Conservation (phyloP, 805 yeast species). For the Schwanniomyces vanrijiae region DNA sequence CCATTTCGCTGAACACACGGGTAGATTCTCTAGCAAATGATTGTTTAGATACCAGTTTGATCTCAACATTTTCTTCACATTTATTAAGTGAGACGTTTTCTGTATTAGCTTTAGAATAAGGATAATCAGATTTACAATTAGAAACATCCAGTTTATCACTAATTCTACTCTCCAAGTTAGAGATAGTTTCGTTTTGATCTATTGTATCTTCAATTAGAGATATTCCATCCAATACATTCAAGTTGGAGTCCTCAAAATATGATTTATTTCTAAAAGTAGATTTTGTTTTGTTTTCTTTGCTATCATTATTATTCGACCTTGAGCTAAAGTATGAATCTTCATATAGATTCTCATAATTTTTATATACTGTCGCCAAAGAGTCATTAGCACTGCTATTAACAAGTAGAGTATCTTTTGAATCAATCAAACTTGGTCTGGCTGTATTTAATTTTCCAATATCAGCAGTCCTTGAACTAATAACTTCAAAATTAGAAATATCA, state of each 20-base stretch:
- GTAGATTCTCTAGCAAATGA: conserved; percentile 18
- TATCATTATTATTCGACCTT: neutral
- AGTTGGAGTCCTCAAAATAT: conserved; percentile 8
- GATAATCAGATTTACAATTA: neutral
- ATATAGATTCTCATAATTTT: conserved; percentile 19
- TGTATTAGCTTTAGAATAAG: neutral
- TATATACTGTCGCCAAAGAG: conserved; percentile 24
- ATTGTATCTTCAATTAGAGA: conserved; percentile 17
- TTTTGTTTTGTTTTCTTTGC: neutral
- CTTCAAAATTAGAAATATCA: conserved; percentile 25
- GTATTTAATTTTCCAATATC: conserved; percentile 26
- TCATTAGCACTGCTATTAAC: conserved; percentile 8
- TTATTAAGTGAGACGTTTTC: neutral
- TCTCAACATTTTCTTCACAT: neutral
- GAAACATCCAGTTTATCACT: neutral
- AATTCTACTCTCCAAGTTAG: neutral
- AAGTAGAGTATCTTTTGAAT: conserved; percentile 28
- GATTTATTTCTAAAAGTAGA: neutral
- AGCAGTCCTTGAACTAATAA: conserved; percentile 28
- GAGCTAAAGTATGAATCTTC: neutral
- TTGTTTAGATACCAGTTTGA: neutral
- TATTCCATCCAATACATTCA: conserved; percentile 21
- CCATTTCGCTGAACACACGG: conserved; percentile 29
- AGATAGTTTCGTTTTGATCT: conserved; percentile 4
- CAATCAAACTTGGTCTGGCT: conserved; percentile 22